Evolutionary conservation across 257 asterid species (phyloP).

Genomic region (Orobanche coerulescens): DNA sequence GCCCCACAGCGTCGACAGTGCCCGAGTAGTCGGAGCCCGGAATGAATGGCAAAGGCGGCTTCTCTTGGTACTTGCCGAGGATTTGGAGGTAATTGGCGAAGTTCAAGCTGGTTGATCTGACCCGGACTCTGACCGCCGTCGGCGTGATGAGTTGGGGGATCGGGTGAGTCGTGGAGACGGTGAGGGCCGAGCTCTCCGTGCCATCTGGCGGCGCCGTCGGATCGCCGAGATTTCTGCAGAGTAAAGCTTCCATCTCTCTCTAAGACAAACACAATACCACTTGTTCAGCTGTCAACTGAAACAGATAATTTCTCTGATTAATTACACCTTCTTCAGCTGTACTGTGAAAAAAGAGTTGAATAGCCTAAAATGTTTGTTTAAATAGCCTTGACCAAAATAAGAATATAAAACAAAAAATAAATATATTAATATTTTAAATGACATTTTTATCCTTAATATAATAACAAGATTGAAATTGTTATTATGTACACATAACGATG

Average conservation of each 20-base stretch:
- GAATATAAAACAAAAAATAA: too few relatives aligned
- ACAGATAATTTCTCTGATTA: too few relatives aligned
- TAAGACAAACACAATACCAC: too few relatives aligned
- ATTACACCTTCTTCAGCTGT: too few relatives aligned
- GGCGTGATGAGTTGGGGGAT: slow-evolving; percentile 59
- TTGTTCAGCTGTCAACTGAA: too few relatives aligned
- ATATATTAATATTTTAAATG: too few relatives aligned
- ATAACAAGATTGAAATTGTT: too few relatives aligned
- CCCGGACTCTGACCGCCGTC: slow-evolving; percentile 63
- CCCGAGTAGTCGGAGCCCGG: slow-evolving; percentile 97
- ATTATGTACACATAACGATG: too few relatives aligned
- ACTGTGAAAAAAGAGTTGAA: too few relatives aligned
- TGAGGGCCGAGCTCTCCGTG: slow-evolving; percentile 43
- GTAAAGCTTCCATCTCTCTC: slow-evolving; percentile 71
- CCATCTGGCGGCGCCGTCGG: slow-evolving; percentile 55
- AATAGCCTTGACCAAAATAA: too few relatives aligned
- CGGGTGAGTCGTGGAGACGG: slow-evolving; percentile 41
- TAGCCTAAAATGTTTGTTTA: too few relatives aligned
- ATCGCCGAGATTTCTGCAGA: slow-evolving; percentile 75
- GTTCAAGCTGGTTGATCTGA: slow-evolving; percentile 83
- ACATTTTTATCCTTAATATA: too few relatives aligned
- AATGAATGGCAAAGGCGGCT: slow-evolving; percentile 69
- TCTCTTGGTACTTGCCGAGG: slow-evolving; percentile 86
- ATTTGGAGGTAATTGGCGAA: slow-evolving; percentile 89
- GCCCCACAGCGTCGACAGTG: slow-evolving; percentile 60